Evolutionary conservation across 148 eudicot genomes (phyloP), one percentile per base, ranked within the genome.

Genomic region (Linanthus parryae): DNA sequence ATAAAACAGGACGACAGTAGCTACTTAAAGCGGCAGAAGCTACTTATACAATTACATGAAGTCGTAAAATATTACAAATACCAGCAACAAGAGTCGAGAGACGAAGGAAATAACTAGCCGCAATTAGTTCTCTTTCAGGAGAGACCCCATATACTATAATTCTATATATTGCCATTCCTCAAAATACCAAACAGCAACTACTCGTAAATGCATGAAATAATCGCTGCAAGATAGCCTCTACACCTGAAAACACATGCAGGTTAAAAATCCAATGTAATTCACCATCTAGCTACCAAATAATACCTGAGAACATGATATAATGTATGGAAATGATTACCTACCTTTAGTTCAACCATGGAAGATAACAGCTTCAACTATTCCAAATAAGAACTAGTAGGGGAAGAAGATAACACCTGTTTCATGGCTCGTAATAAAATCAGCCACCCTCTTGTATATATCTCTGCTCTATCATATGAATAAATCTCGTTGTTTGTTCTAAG

Each of bases 391-490:
- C 9, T 14, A 24, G 44, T 17, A 54, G 41, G 27, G 34, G 49
- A 29, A 37, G 56, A 52, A 54, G 65, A 49, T 34, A 39, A 54
- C 49, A 61, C 61, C 54, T 58, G 51, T 63, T 58, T 52, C 30
- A 67, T 70, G 75, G 75, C 69, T 52, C 53, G 35, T 37, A 39
- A 63, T 60, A 75, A 71, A 69, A 75, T 39, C 44, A 48, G 69
- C 80, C 80, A 66, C 70, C 56, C 57, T 29, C 38, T 46, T 47
- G 38, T 35, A 28, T 55, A 35, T 48, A 8, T 44, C 40, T 33
- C 30, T 42, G 30, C 21, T 43, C 36, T 36, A 26, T 22, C 48
- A 59, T 65, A 36, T 24, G 19, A 19, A 16, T 40, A 25, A n/a
- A n/a, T n/a, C n/a, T n/a, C n/a, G n/a, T 53, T 9, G 25, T 17